Base-by-base conservation (phyloP, 2,329 filamentous ascomycete species). In the Metarhizium guizhouense region DNA sequence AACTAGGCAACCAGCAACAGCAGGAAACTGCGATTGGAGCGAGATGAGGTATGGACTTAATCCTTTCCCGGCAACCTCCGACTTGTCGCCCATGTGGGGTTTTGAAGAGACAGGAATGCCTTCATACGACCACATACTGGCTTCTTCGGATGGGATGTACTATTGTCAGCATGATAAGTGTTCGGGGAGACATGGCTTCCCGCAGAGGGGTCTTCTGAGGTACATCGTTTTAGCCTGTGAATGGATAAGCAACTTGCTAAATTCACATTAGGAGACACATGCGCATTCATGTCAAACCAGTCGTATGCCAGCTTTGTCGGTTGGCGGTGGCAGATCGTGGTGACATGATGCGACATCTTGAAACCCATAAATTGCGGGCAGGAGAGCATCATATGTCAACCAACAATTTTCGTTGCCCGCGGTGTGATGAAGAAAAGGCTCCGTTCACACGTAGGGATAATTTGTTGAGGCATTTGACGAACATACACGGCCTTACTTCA, bases 31-130 rank as follows among this genome's bases (percentile, higher is more conserved):
- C 14, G 16, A 18, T 29, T n/a, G 20, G 16, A 32, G 20, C 47
- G 20, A 48, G 20, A 48, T 48, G 47, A 32, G 29, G 29, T 13
- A 48, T 25, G 16, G 47, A 25, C 20, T 48, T 48, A n/a, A 48
- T 48, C 47, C 47, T 48, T n/a, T 32, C 20, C 47, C n/a, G 18
- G 4, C 29, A 25, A 25, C 20, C 14, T 13, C 20, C n/a, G 10
- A n/a, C 14, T 4, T 25, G 20, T 32, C 47, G 47, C 20, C 20
- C 16, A 32, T 18, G 47, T 25, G 38, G 14, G 38, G 38, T 38
- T 52, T 40, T 40, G n/a, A 52, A 52, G 50, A 52, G 50, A 40
- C 30, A 38, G 30, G 25, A 52, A 52, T 52, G 50, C 50, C 50
- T 38, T 52, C 32, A 10, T 52, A 52, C 32, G 50, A 52, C 34